Percentiles rank a stretch among this genome's conserved stretches.
Conservation (phyloP, 2,329 filamentous ascomycete genomes). For the Sporothrix schenckii region DNA sequence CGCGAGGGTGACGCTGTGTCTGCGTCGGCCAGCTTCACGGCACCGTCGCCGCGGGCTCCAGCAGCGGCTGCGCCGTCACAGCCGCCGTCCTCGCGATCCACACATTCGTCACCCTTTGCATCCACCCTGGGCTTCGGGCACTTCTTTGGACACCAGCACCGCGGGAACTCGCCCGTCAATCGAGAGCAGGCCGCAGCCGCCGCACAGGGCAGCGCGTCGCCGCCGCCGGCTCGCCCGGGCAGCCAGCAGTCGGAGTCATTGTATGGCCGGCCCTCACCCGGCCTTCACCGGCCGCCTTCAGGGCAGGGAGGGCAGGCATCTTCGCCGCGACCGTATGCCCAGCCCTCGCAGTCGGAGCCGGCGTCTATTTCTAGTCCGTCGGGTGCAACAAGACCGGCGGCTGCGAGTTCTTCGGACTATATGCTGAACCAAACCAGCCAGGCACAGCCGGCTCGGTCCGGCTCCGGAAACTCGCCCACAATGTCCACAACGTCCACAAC, state of each 20-base stretch:
- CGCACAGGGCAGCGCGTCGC: not conserved
- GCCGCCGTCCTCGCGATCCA: not conserved
- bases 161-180: not conserved
- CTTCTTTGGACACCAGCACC: not conserved
- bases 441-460: not conserved
- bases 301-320: not conserved
- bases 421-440: not conserved
- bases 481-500: not conserved
- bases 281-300: not conserved
- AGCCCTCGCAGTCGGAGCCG: not conserved
- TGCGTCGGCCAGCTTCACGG: not conserved
- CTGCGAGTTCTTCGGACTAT: conserved; percentile 14
- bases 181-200: not conserved
- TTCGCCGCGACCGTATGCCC: not conserved
- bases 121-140: not conserved
- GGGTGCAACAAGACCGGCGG: not conserved
- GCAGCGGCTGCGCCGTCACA: not conserved
- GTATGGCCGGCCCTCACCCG: not conserved
- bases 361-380: not conserved
- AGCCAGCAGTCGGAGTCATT: conserved; percentile 11
- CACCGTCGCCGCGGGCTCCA: not conserved
- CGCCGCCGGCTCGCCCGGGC: not conserved
- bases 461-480: not conserved
- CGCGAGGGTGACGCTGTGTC: conserved; percentile 3
- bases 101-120: not conserved